Conservation (phyloP, 2,329 filamentous ascomycete genomes). For the Nemania bipapillata region DNA sequence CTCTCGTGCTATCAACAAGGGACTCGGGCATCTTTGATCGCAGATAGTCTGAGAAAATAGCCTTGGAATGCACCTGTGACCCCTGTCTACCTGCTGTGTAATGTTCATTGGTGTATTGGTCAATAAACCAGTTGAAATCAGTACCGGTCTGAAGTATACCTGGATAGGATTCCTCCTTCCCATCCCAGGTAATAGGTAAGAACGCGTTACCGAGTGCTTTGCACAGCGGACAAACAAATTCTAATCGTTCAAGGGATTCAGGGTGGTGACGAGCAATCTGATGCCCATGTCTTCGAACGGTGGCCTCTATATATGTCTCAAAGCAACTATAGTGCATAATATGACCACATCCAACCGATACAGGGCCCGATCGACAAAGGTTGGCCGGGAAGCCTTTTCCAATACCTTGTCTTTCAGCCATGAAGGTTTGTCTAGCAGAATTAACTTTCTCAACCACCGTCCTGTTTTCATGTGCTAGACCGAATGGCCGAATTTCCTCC, state of each 20-base stretch:
- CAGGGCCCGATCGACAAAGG: slow-evolving; percentile 75
- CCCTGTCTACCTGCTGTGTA: slow-evolving; percentile 43
- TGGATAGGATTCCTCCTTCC: slow-evolving; percentile 84
- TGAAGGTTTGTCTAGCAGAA: slow-evolving; percentile 74
- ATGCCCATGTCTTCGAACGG: slow-evolving; percentile 82
- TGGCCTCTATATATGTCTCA: slow-evolving; percentile 87
- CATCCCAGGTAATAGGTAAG: slow-evolving; percentile 93
- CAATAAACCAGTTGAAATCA: slow-evolving; percentile 76
- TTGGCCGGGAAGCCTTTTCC: slow-evolving; percentile 86
- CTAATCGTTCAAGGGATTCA: slow-evolving; percentile 79
- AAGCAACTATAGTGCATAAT: slow-evolving; percentile 99
- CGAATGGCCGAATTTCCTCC: slow-evolving; percentile 85
- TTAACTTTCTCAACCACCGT: slow-evolving; percentile 80
- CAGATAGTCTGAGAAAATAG: slow-evolving; percentile 56
- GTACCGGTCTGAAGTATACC: slow-evolving; percentile 71
- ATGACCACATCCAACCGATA: slow-evolving; percentile 92
- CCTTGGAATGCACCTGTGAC: slow-evolving; percentile 49
- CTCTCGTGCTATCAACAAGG: slow-evolving; percentile 54
- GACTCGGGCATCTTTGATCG: slow-evolving; percentile 53
- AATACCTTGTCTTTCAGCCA: slow-evolving; percentile 80
- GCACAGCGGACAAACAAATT: slow-evolving; percentile 96
- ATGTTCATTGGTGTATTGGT: slow-evolving; percentile 61
- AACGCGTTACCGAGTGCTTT: slow-evolving; percentile 97
- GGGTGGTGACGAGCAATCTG: slow-evolving; percentile 96
- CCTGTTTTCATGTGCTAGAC: slow-evolving; percentile 87